Evolutionary conservation across 495 filamentous ascomycete species (phyloP), one percentile per base, ranked within the genome.

Genomic region (Hypoxylon trugodes): DNA sequence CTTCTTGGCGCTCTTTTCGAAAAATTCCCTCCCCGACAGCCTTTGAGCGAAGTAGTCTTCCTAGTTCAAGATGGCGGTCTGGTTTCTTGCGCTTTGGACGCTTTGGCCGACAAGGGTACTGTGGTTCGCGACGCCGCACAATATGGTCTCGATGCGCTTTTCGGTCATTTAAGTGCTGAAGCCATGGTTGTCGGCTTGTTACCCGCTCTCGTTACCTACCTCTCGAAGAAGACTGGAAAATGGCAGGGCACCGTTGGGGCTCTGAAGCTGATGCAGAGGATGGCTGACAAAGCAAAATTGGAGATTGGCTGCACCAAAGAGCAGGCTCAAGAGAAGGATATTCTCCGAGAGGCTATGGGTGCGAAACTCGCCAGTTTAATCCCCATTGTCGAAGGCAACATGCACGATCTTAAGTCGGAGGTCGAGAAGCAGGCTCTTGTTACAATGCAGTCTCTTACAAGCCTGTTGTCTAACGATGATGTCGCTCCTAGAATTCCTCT

Each of bases 171-270:
- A 28, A 89, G 84, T 68, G 79, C 92, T 48, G 94, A 98, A 78
- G 86, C 90, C 21, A 82, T 93, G 63, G 89, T 94, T 55, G 86
- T 86, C 50, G 91, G 87, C 10, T 83, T 97, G 16, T 76, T 97
- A 26, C 91, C 92, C 4, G 82, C 85, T 6, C 75, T 98, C 38
- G 77, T 83, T 49, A 70, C 79, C 32, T 97, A 97, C 72, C 79
- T 97, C 10, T 81, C 83, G 70, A 94, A 90, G 73, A 83, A 84
- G 51, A 86, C 89, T 16, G 92, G 90, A 54, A 98, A 97, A 76
- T 98, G 93, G 93, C 95, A 99, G 75, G 94, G 95, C 13, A 89
- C 89, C 25, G 90, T 97, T 33, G 94, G 90, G 49, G 95, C 91
- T 16, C 87, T 89, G 66, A 81, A 86, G 62, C 78, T 97, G 42